Percentiles rank a stretch among this genome's conserved stretches.
phyloP scores from a whole-genome alignment of 148 eudicot genomes.

The Oxyria digyna region DNA sequence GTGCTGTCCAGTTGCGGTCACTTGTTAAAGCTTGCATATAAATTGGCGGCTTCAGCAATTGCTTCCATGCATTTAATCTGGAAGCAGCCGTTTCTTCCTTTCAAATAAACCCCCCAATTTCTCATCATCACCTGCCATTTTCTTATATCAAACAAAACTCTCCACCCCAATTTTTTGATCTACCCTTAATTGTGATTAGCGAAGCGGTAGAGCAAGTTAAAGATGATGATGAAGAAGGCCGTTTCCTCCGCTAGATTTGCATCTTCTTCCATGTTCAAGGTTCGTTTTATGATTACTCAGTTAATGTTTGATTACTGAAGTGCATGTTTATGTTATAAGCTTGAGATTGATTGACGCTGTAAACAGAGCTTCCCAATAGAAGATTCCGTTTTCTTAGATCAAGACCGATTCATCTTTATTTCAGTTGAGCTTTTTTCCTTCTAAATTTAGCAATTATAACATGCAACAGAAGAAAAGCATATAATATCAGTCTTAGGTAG shows the following conservation, averaged over 20 bases:
- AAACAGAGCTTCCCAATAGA: not conserved
- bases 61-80: not conserved
- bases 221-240: not conserved
- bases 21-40: not conserved
- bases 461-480: no score
- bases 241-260: not conserved
- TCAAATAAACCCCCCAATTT: not conserved
- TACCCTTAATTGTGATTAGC: not conserved
- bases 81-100: not conserved
- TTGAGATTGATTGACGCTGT: no score
- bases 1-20: not conserved
- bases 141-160: constrained; percentile 75
- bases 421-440: no score
- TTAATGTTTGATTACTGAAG: not conserved
- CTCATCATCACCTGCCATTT: constrained; percentile 38
- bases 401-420: no score
- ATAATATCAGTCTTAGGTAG: no score
- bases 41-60: not conserved
- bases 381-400: not conserved
- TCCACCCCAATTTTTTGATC: not conserved
- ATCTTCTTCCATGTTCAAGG: not conserved
- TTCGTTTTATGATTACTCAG: not conserved
- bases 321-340: no score
- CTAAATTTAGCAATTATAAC: no score
- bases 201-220: not conserved